Evolutionary conservation across 768 basidiomycete genomes (phyloP).

Genomic region (Podaxis rugospora): DNA sequence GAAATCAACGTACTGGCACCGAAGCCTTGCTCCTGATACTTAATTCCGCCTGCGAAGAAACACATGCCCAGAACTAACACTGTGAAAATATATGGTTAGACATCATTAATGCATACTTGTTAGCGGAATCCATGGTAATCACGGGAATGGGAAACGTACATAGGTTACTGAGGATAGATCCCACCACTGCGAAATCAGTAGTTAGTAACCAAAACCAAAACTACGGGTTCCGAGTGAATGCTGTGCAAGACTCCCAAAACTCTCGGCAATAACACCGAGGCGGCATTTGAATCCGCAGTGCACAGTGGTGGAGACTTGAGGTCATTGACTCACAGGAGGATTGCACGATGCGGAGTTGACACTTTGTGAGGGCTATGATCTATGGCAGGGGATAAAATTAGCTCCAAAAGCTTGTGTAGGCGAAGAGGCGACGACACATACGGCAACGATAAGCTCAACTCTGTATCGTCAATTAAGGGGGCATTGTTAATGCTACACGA

Average conservation of each 20-base stretch:
- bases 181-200: conserved; percentile 53
- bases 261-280: neutral
- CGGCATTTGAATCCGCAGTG: neutral
- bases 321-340: conserved; percentile 57
- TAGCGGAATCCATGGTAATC: neutral
- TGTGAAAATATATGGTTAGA: conserved; percentile 18
- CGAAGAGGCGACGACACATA: conserved; percentile 32
- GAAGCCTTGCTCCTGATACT: conserved; percentile 78
- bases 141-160: conserved; percentile 37
- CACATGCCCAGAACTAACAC: conserved; percentile 88
- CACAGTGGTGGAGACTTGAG: conserved; percentile 11
- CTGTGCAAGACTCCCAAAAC: neutral
- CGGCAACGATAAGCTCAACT: conserved; percentile 74
- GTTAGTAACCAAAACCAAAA: conserved; percentile 13
- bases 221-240: neutral
- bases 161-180: conserved; percentile 83
- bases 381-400: conserved; percentile 15
- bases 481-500: conserved; percentile 5
- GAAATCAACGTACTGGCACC: conserved; percentile 55
- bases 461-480: conserved; percentile 22
- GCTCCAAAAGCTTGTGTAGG: neutral
- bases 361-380: conserved; percentile 47
- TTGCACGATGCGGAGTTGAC: conserved; percentile 73
- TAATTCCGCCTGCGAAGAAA: conserved; percentile 80
- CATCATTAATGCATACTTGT: conserved; percentile 1